Evolutionary conservation across 2,329 filamentous ascomycete species (phyloP).

Genomic region (Sporothrix pseudoabietina): DNA sequence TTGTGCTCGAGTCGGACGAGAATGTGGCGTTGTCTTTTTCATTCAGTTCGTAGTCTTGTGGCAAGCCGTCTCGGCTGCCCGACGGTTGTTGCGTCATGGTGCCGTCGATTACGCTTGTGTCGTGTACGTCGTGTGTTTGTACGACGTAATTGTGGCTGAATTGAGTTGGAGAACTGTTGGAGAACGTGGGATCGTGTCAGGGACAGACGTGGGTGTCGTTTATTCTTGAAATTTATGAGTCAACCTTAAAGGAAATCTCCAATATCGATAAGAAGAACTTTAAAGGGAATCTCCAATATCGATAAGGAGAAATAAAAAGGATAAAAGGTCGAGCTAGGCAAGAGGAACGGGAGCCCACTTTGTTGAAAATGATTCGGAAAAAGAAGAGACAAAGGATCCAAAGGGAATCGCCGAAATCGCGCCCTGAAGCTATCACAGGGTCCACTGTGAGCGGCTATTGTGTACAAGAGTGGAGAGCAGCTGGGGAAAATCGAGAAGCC

Average conservation of each 20-base stretch:
- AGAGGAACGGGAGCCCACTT: not conserved
- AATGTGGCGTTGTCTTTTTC: not conserved
- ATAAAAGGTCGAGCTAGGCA: not conserved
- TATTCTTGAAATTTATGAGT: not conserved
- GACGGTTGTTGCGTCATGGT: not conserved
- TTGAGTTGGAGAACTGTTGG: not conserved
- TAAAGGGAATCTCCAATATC: not conserved
- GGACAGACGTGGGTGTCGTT: not conserved
- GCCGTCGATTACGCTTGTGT: not conserved
- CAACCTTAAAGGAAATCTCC: not conserved
- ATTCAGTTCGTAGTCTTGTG: not conserved
- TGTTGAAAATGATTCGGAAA: not conserved
- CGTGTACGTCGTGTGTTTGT: not conserved
- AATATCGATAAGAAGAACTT: not conserved
- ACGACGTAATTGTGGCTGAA: not conserved
- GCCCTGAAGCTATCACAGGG: not conserved
- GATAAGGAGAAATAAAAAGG: not conserved
- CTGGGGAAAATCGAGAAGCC: not conserved
- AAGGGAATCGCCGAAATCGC: conserved; percentile 4
- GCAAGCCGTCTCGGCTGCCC: not conserved
- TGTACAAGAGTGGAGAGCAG: not conserved
- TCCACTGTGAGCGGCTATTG: not conserved
- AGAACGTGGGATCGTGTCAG: not conserved
- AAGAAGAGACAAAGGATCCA: not conserved
- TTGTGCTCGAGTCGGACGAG: conserved; percentile 18